Evolutionary conservation across 2,329 filamentous ascomycete genomes (phyloP).

Genomic region (Phoma sp.): DNA sequence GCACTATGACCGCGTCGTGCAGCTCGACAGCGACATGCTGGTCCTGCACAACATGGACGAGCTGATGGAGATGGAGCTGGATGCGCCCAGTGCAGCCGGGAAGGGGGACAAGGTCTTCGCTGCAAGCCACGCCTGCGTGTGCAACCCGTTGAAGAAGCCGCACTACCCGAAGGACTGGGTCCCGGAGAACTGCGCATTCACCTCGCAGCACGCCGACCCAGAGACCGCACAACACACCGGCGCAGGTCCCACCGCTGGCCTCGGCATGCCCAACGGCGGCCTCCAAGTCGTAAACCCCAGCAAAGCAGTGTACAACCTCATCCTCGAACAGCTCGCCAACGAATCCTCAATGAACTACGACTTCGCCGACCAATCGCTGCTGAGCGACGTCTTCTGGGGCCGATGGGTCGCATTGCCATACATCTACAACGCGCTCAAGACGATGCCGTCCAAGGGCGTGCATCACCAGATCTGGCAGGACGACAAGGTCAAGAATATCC

Average conservation of each 20-base stretch:
- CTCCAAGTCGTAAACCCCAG: slow-evolving; percentile 67
- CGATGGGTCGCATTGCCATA: slow-evolving; percentile 67
- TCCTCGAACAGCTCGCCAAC: slow-evolving; percentile 55
- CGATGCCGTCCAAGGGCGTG: slow-evolving; percentile 62
- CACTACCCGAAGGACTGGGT: slow-evolving; percentile 81
- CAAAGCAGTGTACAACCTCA: slow-evolving; percentile 59
- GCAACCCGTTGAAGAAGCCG: slow-evolving; percentile 78
- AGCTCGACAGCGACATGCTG: slow-evolving; percentile 89
- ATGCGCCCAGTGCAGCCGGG: slow-evolving; percentile 60
- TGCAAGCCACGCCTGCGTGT: slow-evolving; percentile 83
- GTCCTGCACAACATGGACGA: slow-evolving; percentile 87
- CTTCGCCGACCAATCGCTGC: slow-evolving; percentile 65
- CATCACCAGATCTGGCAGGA: slow-evolving; percentile 67
- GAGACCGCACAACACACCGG: slow-evolving; percentile 60
- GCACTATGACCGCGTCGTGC: slow-evolving; percentile 80
- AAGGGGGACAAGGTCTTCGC: slow-evolving; percentile 74
- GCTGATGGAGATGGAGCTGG: slow-evolving; percentile 81
- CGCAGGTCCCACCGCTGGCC: slow-evolving; percentile 57
- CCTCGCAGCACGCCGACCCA: slow-evolving; percentile 60
- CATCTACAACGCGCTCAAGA: slow-evolving; percentile 67
- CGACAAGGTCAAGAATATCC: slow-evolving; percentile 66
- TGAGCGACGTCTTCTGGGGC: slow-evolving; percentile 63
- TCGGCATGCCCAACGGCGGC: slow-evolving; percentile 66
- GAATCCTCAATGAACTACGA: slow-evolving; percentile 59
- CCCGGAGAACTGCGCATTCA: slow-evolving; percentile 67